phyloP scores from a whole-genome alignment of 2,329 filamentous ascomycete species.

The Dactylellina parvicollis region DNA sequence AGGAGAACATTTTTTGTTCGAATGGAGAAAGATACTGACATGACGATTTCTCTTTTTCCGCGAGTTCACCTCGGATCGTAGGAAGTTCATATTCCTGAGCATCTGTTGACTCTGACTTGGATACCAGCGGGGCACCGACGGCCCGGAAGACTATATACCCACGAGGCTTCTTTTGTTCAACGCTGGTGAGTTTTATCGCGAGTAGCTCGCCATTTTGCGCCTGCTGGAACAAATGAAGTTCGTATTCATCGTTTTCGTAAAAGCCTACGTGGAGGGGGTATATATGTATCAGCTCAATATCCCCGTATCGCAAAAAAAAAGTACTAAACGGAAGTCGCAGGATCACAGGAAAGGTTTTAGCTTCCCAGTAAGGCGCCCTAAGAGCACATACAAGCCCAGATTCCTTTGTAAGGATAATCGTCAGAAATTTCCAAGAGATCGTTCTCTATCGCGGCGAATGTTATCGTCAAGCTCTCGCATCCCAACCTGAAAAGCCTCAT shows the following conservation, averaged over 20 bases:
- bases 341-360: too few relatives aligned
- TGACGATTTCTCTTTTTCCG: too few relatives aligned
- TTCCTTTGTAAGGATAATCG: conserved; percentile 18
- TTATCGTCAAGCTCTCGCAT: not conserved
- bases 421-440: conserved; percentile 5
- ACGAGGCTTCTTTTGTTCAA: not conserved
- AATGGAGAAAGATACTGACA: too few relatives aligned
- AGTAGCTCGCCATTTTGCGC: not conserved
- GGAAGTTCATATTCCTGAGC: too few relatives aligned
- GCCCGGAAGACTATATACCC: not conserved
- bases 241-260: conserved; percentile 1
- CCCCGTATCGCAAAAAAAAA: too few relatives aligned
- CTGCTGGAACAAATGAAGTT: conserved; percentile 31
- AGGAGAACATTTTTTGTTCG: too few relatives aligned
- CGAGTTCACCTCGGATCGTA: too few relatives aligned
- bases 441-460: conserved; percentile 2
- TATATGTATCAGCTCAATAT: too few relatives aligned
- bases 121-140: too few relatives aligned
- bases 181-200: conserved; percentile 11
- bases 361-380: not conserved
- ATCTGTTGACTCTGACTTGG: too few relatives aligned
- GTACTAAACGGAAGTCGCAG: too few relatives aligned
- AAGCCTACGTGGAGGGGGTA: conserved; percentile 13
- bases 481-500: conserved; percentile 7
- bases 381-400: conserved; percentile 26